Evolutionary conservation across 148 eudicot species (phyloP).

Genomic region (Arbutus unedo): DNA sequence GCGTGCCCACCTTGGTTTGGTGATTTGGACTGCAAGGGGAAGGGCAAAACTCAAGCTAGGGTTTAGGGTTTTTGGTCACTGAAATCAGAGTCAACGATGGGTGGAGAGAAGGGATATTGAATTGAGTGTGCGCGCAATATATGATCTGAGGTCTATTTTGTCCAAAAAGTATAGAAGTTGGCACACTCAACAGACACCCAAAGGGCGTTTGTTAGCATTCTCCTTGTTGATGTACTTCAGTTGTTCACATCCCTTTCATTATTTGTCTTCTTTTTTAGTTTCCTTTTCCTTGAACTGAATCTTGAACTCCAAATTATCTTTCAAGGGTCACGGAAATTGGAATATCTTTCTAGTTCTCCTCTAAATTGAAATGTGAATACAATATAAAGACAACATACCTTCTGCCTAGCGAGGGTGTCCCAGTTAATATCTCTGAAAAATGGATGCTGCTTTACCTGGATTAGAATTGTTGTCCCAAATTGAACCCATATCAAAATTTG

Average conservation of each 20-base stretch:
- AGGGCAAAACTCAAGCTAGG: neutral
- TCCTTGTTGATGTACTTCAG: neutral
- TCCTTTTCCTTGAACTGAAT: neutral
- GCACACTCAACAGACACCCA: neutral
- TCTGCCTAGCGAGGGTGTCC: conserved; percentile 98
- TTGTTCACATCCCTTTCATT: neutral
- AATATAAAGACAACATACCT: conserved; percentile 39
- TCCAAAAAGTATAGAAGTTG: neutral
- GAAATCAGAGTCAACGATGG: neutral
- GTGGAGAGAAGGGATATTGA: neutral
- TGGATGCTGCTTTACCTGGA: conserved; percentile 92
- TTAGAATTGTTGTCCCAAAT: conserved; percentile 9
- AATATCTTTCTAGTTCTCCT: neutral
- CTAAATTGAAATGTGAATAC: neutral
- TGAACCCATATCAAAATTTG: conserved; percentile 6
- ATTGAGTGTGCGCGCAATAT: neutral
- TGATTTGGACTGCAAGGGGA: neutral
- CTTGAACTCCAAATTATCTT: neutral
- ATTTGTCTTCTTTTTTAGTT: neutral
- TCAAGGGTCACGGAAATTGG: neutral
- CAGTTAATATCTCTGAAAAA: conserved; percentile 94
- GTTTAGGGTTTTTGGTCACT: neutral
- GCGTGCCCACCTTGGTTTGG: neutral
- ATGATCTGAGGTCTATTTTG: neutral
- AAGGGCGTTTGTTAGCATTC: neutral